These are phyloP conservation scores for Akebia trifoliata DNA, from an alignment of 164 flowering plant genomes.

Conservation along the genomic window DNA sequence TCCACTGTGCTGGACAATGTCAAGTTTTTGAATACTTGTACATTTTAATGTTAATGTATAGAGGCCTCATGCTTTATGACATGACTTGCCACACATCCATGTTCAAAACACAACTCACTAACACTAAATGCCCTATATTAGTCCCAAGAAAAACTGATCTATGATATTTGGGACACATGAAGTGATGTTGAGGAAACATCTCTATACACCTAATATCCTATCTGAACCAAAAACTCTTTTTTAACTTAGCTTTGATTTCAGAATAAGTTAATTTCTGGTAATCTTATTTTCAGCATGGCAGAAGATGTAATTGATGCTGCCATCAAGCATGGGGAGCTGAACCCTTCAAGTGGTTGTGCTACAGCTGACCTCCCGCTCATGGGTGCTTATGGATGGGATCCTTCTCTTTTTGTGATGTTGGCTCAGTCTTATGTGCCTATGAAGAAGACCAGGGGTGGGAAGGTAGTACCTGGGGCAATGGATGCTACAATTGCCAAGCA, in stretches of 20 bases:
- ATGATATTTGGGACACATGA: neutral
- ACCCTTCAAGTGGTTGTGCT: conserved; percentile 17
- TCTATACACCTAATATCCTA: too few relatives aligned
- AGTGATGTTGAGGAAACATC: too few relatives aligned
- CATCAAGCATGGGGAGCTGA: conserved; percentile 17
- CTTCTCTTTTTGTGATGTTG: conserved; percentile 14
- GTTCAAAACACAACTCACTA: too few relatives aligned
- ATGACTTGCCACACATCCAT: too few relatives aligned
- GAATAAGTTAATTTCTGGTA: neutral
- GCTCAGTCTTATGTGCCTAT: conserved; percentile 14
- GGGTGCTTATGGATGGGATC: conserved; percentile 23
- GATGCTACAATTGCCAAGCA: conserved; percentile 20
- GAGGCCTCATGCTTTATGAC: too few relatives aligned
- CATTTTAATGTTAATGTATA: too few relatives aligned
- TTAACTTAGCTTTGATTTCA: neutral
- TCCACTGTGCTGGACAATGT: too few relatives aligned
- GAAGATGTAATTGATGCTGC: conserved; percentile 24
- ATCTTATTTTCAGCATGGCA: conserved; percentile 22
- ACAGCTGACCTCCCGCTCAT: conserved; percentile 16
- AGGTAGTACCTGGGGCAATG: conserved; percentile 13
- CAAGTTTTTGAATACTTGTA: too few relatives aligned
- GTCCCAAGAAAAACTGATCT: neutral
- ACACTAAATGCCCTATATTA: neutral
- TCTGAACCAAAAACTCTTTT: neutral
- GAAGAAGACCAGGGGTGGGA: conserved; percentile 19